These are phyloP conservation scores for Turnera subulata DNA, from an alignment of 345 rosid genomes.

Conservation along the genomic window DNA sequence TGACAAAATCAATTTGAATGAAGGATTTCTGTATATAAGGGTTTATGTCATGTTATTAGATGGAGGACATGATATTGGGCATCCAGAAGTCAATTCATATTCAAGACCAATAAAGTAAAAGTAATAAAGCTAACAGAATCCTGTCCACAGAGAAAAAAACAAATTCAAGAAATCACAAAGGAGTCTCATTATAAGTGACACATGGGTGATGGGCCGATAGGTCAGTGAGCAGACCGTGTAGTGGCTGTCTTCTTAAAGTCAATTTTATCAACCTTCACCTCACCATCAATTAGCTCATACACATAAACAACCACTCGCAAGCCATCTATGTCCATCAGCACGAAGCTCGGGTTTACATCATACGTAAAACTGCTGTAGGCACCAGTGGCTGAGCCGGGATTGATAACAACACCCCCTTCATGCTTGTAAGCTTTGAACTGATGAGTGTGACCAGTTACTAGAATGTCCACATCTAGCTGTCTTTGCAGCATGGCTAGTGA, in stretches of 20 bases:
- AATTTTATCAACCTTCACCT: constrained; percentile 94
- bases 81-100: too few relatives aligned
- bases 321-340: constrained; percentile 96
- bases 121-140: too few relatives aligned
- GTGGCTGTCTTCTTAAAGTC: constrained; percentile 77
- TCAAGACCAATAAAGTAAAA: too few relatives aligned
- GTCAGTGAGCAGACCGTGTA: constrained; percentile 49
- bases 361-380: constrained; percentile 84
- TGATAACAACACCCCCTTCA: constrained; percentile 91
- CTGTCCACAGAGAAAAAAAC: too few relatives aligned
- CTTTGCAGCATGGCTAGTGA: constrained; percentile 94
- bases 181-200: background rate
- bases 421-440: constrained; percentile 98
- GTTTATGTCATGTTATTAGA: too few relatives aligned
- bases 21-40: too few relatives aligned
- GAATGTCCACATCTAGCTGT: constrained; percentile 91
- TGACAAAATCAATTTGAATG: too few relatives aligned
- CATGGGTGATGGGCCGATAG: too few relatives aligned
- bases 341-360: constrained; percentile 89
- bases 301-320: constrained; percentile 89
- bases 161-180: background rate
- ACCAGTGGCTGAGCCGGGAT: constrained; percentile 96
- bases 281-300: constrained; percentile 89
- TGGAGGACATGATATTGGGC: too few relatives aligned
- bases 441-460: constrained; percentile 92